Evolutionary conservation across 2,329 filamentous ascomycete species (phyloP).

Genomic region (Hymenoscyphus scutula): DNA sequence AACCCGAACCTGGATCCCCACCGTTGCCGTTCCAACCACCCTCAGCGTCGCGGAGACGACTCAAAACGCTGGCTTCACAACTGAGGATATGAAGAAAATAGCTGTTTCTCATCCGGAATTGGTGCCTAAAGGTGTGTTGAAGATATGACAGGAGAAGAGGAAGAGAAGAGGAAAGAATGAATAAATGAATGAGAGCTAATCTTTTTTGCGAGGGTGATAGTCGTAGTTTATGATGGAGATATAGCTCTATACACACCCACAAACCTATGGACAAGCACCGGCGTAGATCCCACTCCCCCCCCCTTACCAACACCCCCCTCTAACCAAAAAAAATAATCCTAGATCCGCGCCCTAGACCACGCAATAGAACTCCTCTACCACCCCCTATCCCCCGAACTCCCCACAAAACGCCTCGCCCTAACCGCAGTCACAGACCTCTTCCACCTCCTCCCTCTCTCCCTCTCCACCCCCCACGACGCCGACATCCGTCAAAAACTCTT

Average conservation of each 20-base stretch:
- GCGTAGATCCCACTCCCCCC: slow-evolving; percentile 22
- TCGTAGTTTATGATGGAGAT: slow-evolving; percentile 52
- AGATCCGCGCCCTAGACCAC: slow-evolving; percentile 53
- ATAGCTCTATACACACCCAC: slow-evolving; percentile 51
- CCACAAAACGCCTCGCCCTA: slow-evolving; percentile 45
- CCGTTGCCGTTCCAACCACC: slow-evolving; percentile 49
- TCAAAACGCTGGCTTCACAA: slow-evolving; percentile 50
- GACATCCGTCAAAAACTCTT: slow-evolving; percentile 50
- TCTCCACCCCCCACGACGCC: slow-evolving; percentile 44
- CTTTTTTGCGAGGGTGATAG: slow-evolving; percentile 19
- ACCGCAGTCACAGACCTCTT: slow-evolving; percentile 48
- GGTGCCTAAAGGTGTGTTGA: slow-evolving; percentile 37
- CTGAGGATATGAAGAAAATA: slow-evolving; percentile 48
- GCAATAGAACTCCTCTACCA: slow-evolving; percentile 54
- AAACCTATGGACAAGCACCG: slow-evolving; percentile 50
- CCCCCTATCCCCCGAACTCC: slow-evolving; percentile 49
- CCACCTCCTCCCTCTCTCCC: slow-evolving; percentile 46
- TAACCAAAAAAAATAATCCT: not conserved
- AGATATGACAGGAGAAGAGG: not conserved
- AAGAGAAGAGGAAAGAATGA: not conserved
- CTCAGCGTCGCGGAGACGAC: slow-evolving; percentile 55
- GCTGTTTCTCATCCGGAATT: slow-evolving; percentile 43
- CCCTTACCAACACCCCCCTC: not conserved
- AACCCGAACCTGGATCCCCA: slow-evolving; percentile 41
- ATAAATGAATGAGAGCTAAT: not conserved